Evolutionary conservation across 164 flowering plant species (phyloP).

Genomic region (Litsea cubeba): DNA sequence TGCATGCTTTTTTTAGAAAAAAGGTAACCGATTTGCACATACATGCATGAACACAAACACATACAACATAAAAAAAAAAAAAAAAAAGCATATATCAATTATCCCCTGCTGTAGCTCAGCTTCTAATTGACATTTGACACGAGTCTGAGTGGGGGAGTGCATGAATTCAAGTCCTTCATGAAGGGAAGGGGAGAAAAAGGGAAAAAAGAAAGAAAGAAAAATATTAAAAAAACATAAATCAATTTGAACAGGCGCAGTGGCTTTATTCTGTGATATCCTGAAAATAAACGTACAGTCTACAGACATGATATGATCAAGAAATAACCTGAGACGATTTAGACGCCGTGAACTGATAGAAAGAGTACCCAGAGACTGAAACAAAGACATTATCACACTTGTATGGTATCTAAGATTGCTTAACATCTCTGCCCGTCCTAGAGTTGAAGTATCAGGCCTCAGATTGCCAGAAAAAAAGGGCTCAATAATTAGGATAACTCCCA

Average conservation of each 20-base stretch:
- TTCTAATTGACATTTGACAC: too few relatives aligned
- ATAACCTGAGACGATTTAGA: constrained; percentile 91
- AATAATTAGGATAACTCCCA: constrained; percentile 89
- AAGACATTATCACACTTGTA: constrained; percentile 92
- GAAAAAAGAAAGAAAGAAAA: too few relatives aligned
- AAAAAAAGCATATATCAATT: too few relatives aligned
- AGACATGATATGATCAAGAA: not conserved
- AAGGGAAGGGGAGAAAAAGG: too few relatives aligned
- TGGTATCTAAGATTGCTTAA: constrained; percentile 97
- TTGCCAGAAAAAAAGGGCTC: constrained; percentile 97
- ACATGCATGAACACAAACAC: not conserved
- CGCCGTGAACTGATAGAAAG: constrained; percentile 88
- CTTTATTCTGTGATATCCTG: not conserved
- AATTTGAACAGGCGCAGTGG: not conserved
- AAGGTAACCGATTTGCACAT: not conserved
- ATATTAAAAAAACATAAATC: not conserved
- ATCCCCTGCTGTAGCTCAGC: too few relatives aligned
- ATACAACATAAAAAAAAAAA: too few relatives aligned
- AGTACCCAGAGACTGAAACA: constrained; percentile 91
- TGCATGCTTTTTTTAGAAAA: too few relatives aligned
- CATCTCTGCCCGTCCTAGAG: constrained; percentile 97
- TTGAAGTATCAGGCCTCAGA: constrained; percentile 82
- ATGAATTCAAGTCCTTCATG: too few relatives aligned
- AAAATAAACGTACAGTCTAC: not conserved
- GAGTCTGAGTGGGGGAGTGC: too few relatives aligned